Evolutionary conservation across 371 early-diverging fungal genomes (phyloP), one percentile per base, ranked within the genome.

Genomic region (Rhizopus stolonifer): DNA sequence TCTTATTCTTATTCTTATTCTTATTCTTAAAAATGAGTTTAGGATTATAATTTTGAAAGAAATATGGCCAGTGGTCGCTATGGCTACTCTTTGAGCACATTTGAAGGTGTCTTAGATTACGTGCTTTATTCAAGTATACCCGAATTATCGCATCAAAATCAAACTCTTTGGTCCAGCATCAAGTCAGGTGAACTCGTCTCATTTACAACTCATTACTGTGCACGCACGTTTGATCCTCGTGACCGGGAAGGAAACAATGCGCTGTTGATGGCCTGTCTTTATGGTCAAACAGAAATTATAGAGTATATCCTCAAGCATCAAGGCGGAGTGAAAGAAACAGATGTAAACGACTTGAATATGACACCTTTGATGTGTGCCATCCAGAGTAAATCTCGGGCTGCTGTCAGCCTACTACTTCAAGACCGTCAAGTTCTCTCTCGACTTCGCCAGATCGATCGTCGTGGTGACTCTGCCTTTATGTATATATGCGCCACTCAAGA

Each of bases 1-100:
- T 18, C 17, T 17, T 25, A 21, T 36, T 13, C 8, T 4, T 49
- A 4, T 29, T 29, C n/a, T n/a, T n/a, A n/a, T n/a, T n/a, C n/a
- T n/a, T n/a, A n/a, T n/a, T n/a, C n/a, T n/a, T n/a, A n/a, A n/a
- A 36, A 36, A 14, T 2, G 4, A 36, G 36, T 42, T 7, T 58
- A 74, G 62, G 74, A 80, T 47, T 80, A 69, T 52, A 61, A 70
- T 4, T 67, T 77, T 22, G 69, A 74, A 43, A 60, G 58, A 31
- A 64, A 77, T 31, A 32, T 74, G 1, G 50, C 62, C 3, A 45
- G 54, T 5, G 81, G 81, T 17, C 60, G 59, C 26, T 72, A 69
- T 36, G 81, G 81, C 2, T 80, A 76, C 49, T 69, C 76, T 2
- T 54, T 80, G 10, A 77, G 75, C n/a, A 77, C 81, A 5, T 42